A percentile compares a stretch with the other conserved stretches of the same genome.
These are phyloP conservation scores for Penicillium digitatum DNA, from an alignment of 2,329 filamentous ascomycete species.

Conservation along the genomic window DNA sequence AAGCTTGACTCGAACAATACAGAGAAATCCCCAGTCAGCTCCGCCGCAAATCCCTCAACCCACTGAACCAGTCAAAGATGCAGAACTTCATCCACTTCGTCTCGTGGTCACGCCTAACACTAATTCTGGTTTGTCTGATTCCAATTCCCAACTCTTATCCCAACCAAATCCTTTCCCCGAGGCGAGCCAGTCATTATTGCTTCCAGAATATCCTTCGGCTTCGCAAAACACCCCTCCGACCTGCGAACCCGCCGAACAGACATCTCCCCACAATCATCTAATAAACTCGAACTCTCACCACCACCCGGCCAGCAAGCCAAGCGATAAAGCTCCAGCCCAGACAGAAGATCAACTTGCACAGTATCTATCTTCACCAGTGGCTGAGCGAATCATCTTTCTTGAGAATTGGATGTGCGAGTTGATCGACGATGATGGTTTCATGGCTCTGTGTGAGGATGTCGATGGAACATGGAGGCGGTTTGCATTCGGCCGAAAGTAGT, in stretches of 20 bases:
- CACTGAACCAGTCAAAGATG: neutral
- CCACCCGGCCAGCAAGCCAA: neutral
- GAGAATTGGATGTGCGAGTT: conserved; percentile 43
- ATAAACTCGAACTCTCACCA: neutral
- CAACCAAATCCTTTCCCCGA: neutral
- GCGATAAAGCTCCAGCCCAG: neutral
- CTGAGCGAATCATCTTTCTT: conserved; percentile 33
- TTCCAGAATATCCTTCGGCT: neutral
- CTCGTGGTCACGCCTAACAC: neutral
- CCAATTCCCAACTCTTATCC: neutral
- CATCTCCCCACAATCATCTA: neutral
- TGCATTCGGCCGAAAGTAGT: conserved; percentile 33
- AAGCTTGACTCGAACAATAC: neutral
- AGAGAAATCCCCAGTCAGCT: neutral
- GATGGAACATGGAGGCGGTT: conserved; percentile 41
- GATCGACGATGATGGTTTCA: conserved; percentile 41
- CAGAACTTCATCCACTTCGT: neutral
- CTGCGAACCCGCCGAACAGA: neutral
- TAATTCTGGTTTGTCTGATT: neutral
- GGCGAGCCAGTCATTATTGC: neutral
- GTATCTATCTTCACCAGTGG: conserved; percentile 30
- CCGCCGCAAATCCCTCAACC: neutral
- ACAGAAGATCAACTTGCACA: conserved; percentile 27
- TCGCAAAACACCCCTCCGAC: neutral
- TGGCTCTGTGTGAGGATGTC: conserved; percentile 40